Evolutionary conservation across 139 green algal genomes (phyloP).

Genomic region (Coelastrella sp.): DNA sequence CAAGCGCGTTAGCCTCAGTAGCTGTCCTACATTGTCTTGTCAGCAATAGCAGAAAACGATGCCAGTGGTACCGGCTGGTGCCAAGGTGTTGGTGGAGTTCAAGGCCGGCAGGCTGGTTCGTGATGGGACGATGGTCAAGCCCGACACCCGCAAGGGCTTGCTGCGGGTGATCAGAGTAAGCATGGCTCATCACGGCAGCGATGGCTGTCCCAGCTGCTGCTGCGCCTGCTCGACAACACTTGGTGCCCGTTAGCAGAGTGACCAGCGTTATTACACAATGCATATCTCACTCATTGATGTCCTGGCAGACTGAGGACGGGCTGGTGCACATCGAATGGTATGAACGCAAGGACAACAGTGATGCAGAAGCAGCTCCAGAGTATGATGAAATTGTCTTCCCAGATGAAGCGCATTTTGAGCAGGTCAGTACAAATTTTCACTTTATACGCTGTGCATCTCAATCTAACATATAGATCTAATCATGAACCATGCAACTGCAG

Average conservation of each 20-base stretch:
- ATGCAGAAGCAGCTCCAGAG: slow-evolving; percentile 43
- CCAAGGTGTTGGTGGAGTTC: slow-evolving; percentile 54
- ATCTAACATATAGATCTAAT: too few relatives aligned
- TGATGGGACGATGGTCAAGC: slow-evolving; percentile 48
- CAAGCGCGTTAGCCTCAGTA: too few relatives aligned
- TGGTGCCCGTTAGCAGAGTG: not conserved
- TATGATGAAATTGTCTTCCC: slow-evolving; percentile 71
- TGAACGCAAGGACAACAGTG: slow-evolving; percentile 49
- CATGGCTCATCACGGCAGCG: not conserved
- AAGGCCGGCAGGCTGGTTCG: slow-evolving; percentile 51
- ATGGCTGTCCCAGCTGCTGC: not conserved
- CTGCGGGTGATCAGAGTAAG: slow-evolving; percentile 59
- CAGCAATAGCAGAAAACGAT: not conserved
- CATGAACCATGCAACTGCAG: not conserved
- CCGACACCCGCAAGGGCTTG: slow-evolving; percentile 67
- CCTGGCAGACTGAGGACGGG: slow-evolving; percentile 56
- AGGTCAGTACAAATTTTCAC: slow-evolving; percentile 46
- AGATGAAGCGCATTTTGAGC: slow-evolving; percentile 65
- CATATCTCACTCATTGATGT: too few relatives aligned
- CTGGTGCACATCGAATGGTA: slow-evolving; percentile 68
- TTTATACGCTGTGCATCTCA: not conserved
- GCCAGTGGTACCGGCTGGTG: slow-evolving; percentile 33
- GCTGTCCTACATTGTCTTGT: not conserved
- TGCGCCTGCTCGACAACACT: not conserved
- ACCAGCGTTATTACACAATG: not conserved